A percentile compares a stretch with the other conserved stretches of the same genome.
phyloP scores from a whole-genome alignment of 1,284 basidiomycete genomes.

The Apiotrichum sp. region DNA sequence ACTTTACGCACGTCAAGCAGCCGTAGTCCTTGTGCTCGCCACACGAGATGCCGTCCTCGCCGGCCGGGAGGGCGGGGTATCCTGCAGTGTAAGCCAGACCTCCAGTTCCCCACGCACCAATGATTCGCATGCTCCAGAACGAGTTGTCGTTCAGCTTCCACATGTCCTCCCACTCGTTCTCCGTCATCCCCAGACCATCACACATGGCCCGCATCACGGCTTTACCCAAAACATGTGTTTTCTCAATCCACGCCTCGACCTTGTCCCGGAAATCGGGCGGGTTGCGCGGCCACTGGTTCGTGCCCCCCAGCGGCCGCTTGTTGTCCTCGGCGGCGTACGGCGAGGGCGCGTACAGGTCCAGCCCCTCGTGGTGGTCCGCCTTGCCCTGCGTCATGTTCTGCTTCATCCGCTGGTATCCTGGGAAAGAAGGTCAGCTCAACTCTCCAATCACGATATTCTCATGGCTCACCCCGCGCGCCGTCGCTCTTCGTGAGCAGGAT shows the following conservation, averaged over 20 bases:
- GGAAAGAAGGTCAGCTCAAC: no score
- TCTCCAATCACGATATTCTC: no score
- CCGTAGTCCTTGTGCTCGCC: slow-evolving; percentile 86
- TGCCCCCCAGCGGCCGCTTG: slow-evolving; percentile 48
- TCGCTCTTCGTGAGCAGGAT: slow-evolving; percentile 62
- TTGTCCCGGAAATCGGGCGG: slow-evolving; percentile 54
- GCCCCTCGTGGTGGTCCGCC: slow-evolving; percentile 74
- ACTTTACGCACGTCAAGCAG: slow-evolving; percentile 62
- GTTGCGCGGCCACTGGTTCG: slow-evolving; percentile 69
- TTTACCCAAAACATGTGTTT: slow-evolving; percentile 63
- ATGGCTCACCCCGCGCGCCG: slow-evolving; percentile 60
- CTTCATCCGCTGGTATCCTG: slow-evolving; percentile 51
- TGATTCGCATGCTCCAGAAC: slow-evolving; percentile 80
- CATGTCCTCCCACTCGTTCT: slow-evolving; percentile 71
- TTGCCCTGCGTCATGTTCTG: slow-evolving; percentile 80
- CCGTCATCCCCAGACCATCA: slow-evolving; percentile 63
- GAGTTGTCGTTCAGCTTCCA: slow-evolving; percentile 64
- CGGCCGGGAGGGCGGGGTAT: slow-evolving; percentile 72
- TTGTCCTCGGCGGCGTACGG: slow-evolving; percentile 19
- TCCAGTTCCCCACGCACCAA: slow-evolving; percentile 52
- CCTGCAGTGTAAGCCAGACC: slow-evolving; percentile 52
- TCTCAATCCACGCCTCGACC: slow-evolving; percentile 66
- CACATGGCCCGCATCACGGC: slow-evolving; percentile 59
- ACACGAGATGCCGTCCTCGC: slow-evolving; percentile 71
- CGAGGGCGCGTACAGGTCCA: slow-evolving; percentile 68